Evolutionary conservation across 441 rosid genomes (phyloP).

Genomic region (Adansonia grandidieri): DNA sequence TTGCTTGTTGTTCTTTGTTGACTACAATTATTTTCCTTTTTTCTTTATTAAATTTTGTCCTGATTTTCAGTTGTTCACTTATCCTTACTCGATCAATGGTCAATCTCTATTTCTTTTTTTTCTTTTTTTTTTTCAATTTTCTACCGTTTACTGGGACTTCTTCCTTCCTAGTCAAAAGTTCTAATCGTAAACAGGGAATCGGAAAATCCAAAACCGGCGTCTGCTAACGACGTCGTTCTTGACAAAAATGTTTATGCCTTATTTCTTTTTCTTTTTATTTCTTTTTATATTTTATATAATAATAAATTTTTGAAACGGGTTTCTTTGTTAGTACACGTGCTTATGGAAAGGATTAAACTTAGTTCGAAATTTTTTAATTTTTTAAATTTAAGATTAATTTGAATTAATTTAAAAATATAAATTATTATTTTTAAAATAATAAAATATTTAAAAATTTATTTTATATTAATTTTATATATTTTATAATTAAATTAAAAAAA

Average conservation of each 20-base stretch:
- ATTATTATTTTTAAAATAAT: too few species aligned
- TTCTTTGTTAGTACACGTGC: too few species aligned
- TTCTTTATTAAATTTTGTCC: constrained; percentile 16
- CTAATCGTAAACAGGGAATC: not conserved
- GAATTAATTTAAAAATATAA: too few species aligned
- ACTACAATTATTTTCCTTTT: not conserved
- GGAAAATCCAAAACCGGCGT: not conserved
- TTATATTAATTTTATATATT: too few species aligned
- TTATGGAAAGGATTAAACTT: too few species aligned
- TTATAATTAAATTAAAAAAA: too few species aligned
- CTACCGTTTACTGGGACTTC: constrained; percentile 5
- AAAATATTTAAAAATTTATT: too few species aligned
- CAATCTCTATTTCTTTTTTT: not conserved
- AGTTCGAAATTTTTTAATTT: too few species aligned
- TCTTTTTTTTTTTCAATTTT: not conserved
- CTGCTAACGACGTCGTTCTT: not conserved
- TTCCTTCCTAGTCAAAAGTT: not conserved
- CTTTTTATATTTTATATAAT: too few species aligned
- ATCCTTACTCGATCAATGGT: constrained; percentile 5
- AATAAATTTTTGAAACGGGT: too few species aligned
- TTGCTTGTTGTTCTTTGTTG: constrained; percentile 27
- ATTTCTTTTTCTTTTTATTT: too few species aligned
- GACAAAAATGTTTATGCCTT: not conserved
- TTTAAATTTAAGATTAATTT: too few species aligned
- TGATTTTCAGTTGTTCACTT: not conserved